A percentile compares a stretch with the other conserved stretches of the same genome.
Conservation (phyloP, 2,329 filamentous ascomycete species). For the Aspergillus fijiensis region DNA sequence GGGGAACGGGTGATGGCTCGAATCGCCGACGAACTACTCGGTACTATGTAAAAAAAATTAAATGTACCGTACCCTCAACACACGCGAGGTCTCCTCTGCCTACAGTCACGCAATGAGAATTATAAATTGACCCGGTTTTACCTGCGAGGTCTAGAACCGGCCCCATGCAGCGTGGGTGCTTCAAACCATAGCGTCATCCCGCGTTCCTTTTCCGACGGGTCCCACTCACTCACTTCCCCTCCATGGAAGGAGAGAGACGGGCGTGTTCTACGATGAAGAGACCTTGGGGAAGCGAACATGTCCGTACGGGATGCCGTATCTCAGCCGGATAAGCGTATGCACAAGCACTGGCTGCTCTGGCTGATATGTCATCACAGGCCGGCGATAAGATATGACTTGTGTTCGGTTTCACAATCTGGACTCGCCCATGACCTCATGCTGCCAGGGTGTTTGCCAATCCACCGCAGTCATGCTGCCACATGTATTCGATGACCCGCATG, state of each 20-base stretch:
- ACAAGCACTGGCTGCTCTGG: background rate
- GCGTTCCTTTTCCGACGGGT: background rate
- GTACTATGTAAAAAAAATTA: no score
- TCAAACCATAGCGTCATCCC: constrained; percentile 12
- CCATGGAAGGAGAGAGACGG: background rate
- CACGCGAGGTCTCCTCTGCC: background rate
- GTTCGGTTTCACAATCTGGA: background rate
- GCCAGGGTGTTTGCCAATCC: background rate
- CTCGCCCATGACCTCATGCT: background rate
- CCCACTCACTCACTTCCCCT: background rate
- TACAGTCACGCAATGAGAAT: background rate
- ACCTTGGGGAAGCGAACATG: background rate
- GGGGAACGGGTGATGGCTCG: background rate
- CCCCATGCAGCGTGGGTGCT: background rate
- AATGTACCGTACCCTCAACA: background rate
- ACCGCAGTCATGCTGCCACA: background rate
- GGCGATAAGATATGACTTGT: background rate
- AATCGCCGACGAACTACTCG: background rate
- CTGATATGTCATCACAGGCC: background rate
- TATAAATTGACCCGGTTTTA: background rate
- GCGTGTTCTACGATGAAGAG: background rate
- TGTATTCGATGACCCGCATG: background rate
- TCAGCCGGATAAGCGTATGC: background rate
- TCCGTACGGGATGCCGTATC: no score
- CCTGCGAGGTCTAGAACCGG: background rate